Base-by-base conservation (phyloP, 73 alveolate genomes). In the Halteria grandinella region DNA sequence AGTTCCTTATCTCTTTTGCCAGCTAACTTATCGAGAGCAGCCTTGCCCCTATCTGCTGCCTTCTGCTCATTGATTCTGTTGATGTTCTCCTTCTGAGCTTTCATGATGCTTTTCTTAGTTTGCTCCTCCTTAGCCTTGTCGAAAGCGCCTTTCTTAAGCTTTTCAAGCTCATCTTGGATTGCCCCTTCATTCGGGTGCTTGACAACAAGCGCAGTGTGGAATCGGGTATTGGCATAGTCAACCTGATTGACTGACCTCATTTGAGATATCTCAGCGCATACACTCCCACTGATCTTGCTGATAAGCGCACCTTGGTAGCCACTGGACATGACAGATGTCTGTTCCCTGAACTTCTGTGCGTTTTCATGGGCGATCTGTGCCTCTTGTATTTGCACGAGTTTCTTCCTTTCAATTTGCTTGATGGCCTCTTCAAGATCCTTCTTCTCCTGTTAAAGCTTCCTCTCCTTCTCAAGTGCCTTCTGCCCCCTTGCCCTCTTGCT, bases 171-270 rank as follows among this genome's bases (percentile, higher is more conserved):
- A 36, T 66, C 80, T 37, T 66, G 15, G 47, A 34, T n/a, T 6
- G 47, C 80, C 10, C 25, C 10, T 7, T 41, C 63, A 21, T 66
- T 37, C 32, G 59, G 87, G 31, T 87, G 90, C 53, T 79, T 73
- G 6, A 73, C 45, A 32, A 87, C 74, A 36, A 87, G 31, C 14
- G 89, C 74, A 60, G 80, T 87, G 41, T 87, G 95, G 64, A 87
- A 87, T 18, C 89, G 73, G 12, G 95, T 87, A 55, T 87, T 79
- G 20, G 89, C 72, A 55, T 87, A 87, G 62, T 87, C 95, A 10
- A 79, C 51, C 37, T 86, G 37, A 11, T 45, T n/a, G n/a, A 15
- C 45, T 11, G 63, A 25, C 10, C n/a, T n/a, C n/a, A n/a, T n/a
- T n/a, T n/a, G n/a, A 15, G 18, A 0, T 27, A 55, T 28, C 20